These are phyloP conservation scores for Leccinum subtestaceum DNA, from an alignment of 768 basidiomycete genomes.

Conservation along the genomic window DNA sequence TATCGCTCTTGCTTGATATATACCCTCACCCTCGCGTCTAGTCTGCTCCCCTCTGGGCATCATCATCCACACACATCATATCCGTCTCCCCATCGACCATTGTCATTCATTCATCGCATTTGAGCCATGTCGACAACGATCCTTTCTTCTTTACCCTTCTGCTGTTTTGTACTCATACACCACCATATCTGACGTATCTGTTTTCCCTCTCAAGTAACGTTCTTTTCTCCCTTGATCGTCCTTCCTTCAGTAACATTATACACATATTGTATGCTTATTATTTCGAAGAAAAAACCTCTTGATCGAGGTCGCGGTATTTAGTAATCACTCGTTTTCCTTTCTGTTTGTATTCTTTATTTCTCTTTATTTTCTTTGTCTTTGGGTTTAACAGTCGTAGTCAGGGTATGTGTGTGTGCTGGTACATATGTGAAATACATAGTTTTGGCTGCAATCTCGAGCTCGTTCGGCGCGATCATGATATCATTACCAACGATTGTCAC, in stretches of 20 bases:
- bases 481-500: no score
- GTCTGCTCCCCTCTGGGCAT: background rate
- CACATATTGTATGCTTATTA: background rate
- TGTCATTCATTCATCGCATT: background rate
- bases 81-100: background rate
- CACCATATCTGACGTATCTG: background rate
- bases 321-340: background rate
- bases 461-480: no score
- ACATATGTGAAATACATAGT: background rate
- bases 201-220: background rate
- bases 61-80: background rate
- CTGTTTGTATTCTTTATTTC: conserved; percentile 10
- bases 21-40: background rate
- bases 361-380: background rate
- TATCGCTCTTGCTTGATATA: background rate
- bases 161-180: background rate
- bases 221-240: background rate
- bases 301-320: background rate
- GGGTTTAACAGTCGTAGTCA: background rate
- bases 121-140: background rate
- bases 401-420: background rate
- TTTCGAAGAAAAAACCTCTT: background rate
- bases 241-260: background rate
- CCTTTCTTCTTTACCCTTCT: background rate
- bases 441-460: background rate